Percentiles rank a stretch among this genome's conserved stretches.
Conservation (phyloP, 306 rosid genomes). For the Dalbergia oliveri region DNA sequence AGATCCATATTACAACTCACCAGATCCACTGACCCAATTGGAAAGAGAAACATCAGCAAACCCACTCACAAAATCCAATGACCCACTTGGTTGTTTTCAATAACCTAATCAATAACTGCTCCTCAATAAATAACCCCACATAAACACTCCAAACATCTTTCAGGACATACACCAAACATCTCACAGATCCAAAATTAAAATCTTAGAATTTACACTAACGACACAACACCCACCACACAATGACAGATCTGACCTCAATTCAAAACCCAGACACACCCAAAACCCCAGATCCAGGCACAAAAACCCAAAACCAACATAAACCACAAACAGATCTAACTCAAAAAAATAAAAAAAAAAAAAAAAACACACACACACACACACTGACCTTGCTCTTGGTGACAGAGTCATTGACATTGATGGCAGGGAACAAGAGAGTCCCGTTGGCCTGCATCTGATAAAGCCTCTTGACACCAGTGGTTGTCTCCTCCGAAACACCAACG, state of each 20-base stretch:
- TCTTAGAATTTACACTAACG: not conserved
- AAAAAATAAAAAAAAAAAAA: not conserved
- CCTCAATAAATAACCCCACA: too few species aligned
- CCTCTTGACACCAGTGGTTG: constrained; percentile 98
- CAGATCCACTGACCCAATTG: not conserved
- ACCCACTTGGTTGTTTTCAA: not conserved
- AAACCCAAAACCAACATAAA: not conserved
- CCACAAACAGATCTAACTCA: constrained; percentile 10
- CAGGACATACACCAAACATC: constrained; percentile 18
- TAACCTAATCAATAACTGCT: not conserved
- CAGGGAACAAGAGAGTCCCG: constrained; percentile 86
- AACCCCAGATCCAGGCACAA: not conserved
- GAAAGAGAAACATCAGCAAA: not conserved
- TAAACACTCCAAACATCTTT: not conserved
- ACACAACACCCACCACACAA: not conserved
- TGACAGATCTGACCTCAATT: constrained; percentile 30
- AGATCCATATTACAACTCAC: constrained; percentile 1
- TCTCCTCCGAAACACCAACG: constrained; percentile 96
- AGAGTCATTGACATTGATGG: constrained; percentile 95
- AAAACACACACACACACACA: not conserved
- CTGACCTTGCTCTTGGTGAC: constrained; percentile 98
- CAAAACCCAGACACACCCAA: not conserved
- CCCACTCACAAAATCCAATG: not conserved
- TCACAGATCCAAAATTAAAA: not conserved
- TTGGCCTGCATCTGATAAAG: constrained; percentile 88